These are phyloP conservation scores for Atkinsonella texensis DNA, from an alignment of 2,329 filamentous ascomycete species.

Conservation along the genomic window DNA sequence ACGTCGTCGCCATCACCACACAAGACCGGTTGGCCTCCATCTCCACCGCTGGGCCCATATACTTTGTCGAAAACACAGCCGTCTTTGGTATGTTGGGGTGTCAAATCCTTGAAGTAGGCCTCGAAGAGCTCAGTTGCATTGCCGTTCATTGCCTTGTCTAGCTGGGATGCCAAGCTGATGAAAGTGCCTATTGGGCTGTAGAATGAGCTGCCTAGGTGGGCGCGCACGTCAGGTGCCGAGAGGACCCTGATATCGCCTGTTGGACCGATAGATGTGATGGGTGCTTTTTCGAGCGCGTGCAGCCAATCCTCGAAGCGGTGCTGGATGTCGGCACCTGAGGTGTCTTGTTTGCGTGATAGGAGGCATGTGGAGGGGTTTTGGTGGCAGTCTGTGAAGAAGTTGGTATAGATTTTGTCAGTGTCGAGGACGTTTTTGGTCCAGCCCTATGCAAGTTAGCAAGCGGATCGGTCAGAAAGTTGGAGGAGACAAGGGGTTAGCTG, in stretches of 20 bases:
- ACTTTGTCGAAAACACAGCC: neutral
- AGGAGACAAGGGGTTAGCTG: too few species aligned
- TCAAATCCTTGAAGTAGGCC: neutral
- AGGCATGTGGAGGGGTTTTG: slow-evolving; percentile 5
- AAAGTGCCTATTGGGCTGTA: slow-evolving; percentile 16
- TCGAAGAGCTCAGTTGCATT: neutral
- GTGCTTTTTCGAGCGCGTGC: slow-evolving; percentile 10
- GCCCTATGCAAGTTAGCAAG: slow-evolving; percentile 4
- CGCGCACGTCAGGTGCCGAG: slow-evolving; percentile 10
- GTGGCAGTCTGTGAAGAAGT: slow-evolving; percentile 22
- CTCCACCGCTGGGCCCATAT: neutral
- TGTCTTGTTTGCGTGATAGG: slow-evolving; percentile 3
- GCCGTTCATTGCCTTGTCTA: slow-evolving; percentile 4
- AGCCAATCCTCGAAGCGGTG: slow-evolving; percentile 16
- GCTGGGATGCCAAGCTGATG: slow-evolving; percentile 2
- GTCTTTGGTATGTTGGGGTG: neutral
- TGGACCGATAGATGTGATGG: slow-evolving; percentile 11
- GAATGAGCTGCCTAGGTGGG: slow-evolving; percentile 13
- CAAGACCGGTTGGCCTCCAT: neutral
- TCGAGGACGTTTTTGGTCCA: slow-evolving; percentile 22
- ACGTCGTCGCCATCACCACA: slow-evolving; percentile 13
- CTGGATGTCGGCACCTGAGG: slow-evolving; percentile 4
- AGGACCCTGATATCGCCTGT: slow-evolving; percentile 12
- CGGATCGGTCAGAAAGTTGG: neutral
- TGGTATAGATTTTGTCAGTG: slow-evolving; percentile 16